Evolutionary conservation across 2,329 filamentous ascomycete genomes (phyloP).

Genomic region (Aspergillus quadrilineatus): DNA sequence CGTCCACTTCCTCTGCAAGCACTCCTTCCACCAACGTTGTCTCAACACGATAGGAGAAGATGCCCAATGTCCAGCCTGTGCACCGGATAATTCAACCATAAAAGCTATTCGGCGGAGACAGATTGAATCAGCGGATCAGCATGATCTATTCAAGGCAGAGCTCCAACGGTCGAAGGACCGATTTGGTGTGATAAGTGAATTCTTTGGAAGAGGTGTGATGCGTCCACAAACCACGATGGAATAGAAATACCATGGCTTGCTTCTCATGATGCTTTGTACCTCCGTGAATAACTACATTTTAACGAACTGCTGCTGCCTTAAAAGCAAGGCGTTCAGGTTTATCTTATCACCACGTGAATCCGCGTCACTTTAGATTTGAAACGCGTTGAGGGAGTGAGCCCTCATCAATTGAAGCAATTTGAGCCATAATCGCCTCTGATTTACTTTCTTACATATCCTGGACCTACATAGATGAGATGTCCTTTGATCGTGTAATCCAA

Average conservation of each 20-base stretch:
- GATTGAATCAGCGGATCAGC: conserved; percentile 78
- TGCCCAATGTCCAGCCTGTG: conserved; percentile 83
- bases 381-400: conserved; percentile 4
- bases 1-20: conserved; percentile 95
- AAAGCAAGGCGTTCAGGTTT: not conserved
- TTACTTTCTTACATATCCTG: not conserved
- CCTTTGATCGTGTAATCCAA: conserved; percentile 40
- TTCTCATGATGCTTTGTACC: conserved; percentile 7
- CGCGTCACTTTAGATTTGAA: conserved; percentile 23
- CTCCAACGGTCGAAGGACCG: conserved; percentile 74
- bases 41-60: conserved; percentile 66
- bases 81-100: conserved; percentile 80
- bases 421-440: not conserved
- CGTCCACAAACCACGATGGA: conserved; percentile 42
- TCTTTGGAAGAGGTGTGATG: conserved; percentile 95
- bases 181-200: conserved; percentile 89
- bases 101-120: conserved; percentile 83
- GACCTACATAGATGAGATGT: conserved; percentile 27
- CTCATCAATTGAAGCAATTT: not conserved
- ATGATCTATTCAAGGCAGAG: conserved; percentile 84
- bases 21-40: conserved; percentile 92
- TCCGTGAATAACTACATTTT: conserved; percentile 1
- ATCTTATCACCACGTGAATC: conserved; percentile 34
- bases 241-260: conserved; percentile 15
- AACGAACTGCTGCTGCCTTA: not conserved